These are phyloP conservation scores for Acacia confusa DNA, from an alignment of 306 rosid genomes.

Conservation along the genomic window DNA sequence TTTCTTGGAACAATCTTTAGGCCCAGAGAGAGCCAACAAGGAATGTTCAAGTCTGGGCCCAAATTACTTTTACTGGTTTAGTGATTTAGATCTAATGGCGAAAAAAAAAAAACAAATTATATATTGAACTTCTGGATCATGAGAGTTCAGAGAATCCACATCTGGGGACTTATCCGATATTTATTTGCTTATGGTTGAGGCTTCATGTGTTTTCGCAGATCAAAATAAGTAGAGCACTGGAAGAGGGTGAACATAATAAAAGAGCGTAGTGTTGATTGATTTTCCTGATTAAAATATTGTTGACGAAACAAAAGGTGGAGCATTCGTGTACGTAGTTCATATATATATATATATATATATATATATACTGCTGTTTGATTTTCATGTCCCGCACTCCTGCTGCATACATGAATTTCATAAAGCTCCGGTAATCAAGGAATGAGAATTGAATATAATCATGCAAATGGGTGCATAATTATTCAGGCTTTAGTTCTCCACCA, in stretches of 20 bases:
- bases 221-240: not conserved
- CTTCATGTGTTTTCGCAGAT: not conserved
- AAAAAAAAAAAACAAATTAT: too few species aligned
- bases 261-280: not conserved
- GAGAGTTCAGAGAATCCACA: not conserved
- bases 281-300: not conserved
- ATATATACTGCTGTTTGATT: not conserved
- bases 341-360: not conserved
- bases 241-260: not conserved
- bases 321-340: not conserved
- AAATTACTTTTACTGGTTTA: not conserved
- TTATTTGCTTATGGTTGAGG: too few species aligned
- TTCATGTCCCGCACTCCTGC: not conserved
- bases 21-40: not conserved
- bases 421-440: slow-evolving; percentile 32
- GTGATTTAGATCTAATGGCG: not conserved
- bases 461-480: not conserved
- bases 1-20: not conserved
- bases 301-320: not conserved
- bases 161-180: too few species aligned
- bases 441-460: not conserved
- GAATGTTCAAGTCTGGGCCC: not conserved
- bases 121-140: too few species aligned
- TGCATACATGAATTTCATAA: slow-evolving; percentile 17
- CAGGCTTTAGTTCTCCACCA: not conserved